phyloP scores from a whole-genome alignment of 257 asterid genomes.

The Oldenlandia corymbosa region DNA sequence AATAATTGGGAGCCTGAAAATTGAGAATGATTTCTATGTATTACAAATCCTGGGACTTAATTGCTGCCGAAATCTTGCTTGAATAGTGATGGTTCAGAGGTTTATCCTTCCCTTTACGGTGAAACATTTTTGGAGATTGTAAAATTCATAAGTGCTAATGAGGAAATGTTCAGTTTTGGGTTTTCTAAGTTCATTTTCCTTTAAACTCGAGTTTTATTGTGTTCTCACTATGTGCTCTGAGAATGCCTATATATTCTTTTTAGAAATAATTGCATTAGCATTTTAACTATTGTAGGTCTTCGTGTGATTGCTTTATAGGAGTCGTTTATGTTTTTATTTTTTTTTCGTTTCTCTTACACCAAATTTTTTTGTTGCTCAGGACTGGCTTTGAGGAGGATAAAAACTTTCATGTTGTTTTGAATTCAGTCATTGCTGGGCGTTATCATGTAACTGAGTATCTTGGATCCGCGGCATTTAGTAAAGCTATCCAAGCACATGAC shows the following conservation, averaged over 20 bases:
- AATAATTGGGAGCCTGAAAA: not conserved
- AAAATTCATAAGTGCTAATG: not conserved
- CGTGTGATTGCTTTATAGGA: too few species aligned
- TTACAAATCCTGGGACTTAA: not conserved
- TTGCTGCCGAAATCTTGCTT: not conserved
- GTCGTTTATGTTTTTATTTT: not conserved
- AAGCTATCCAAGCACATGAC: conserved; percentile 99
- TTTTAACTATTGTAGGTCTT: not conserved
- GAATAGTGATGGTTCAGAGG: not conserved
- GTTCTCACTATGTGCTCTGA: not conserved
- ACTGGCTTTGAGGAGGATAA: conserved; percentile 99
- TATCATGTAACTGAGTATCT: conserved; percentile 99
- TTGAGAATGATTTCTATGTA: not conserved
- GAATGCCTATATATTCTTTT: not conserved
- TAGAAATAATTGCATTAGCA: not conserved
- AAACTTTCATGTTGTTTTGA: conserved; percentile 78
- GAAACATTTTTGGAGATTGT: not conserved
- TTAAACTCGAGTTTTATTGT: not conserved
- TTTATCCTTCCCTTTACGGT: not conserved
- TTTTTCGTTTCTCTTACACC: not conserved
- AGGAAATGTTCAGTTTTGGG: not conserved
- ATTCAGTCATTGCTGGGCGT: conserved; percentile 92
- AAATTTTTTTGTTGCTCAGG: conserved; percentile 44
- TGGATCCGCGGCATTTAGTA: conserved; percentile 99
- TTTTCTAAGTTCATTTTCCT: not conserved